Base-by-base conservation (phyloP, 257 asterid species). In the Buddleja alternifolia region DNA sequence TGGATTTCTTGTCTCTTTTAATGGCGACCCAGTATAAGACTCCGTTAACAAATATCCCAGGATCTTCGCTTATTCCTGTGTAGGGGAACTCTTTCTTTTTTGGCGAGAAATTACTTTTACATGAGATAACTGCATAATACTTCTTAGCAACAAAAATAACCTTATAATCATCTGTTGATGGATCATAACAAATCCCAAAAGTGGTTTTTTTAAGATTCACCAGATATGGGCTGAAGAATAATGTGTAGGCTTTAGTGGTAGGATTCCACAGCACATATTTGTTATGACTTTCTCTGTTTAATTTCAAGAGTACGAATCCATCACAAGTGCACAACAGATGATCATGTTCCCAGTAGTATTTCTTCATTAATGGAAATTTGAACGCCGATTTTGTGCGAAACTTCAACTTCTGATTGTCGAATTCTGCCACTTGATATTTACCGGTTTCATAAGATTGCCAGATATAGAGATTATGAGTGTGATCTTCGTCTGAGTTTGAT, bases 191-290 rank as follows among this genome's bases (percentile, higher is more conserved):
- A 42, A 68, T 10, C 48, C 66, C 73, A 17, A 10, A 2, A 0
- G 10, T 10, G 4, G 8, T 1, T 6, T 0, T 0, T 10, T 0
- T 1, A 25, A 14, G 7, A 63, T 17, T 8, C 1, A 47, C 7
- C 10, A 12, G 20, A 32, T 15, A 6, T 1, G 61, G 63, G 47
- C 16, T 20, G 3, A 0, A 1, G 32, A 67, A 21, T 17, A 5
- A 2, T 67, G 0, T 67, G 20, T 39, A 39, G 3, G 29, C 23
- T 53, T 53, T 16, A 10, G 11, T 19, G 3, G 63, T 51, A 14
- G 72, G 72, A 67, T 67, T 67, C 63, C 72, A 67, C 17, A 67
- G 3, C 15, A 53, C 32, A 8, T 67, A 67, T 1, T 64, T 4
- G 2, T 5, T 6, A 42, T 17, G 3, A 2, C 25, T 0, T 21